phyloP scores from a whole-genome alignment of 2,329 filamentous ascomycete species.

The Cercospora sp. region DNA sequence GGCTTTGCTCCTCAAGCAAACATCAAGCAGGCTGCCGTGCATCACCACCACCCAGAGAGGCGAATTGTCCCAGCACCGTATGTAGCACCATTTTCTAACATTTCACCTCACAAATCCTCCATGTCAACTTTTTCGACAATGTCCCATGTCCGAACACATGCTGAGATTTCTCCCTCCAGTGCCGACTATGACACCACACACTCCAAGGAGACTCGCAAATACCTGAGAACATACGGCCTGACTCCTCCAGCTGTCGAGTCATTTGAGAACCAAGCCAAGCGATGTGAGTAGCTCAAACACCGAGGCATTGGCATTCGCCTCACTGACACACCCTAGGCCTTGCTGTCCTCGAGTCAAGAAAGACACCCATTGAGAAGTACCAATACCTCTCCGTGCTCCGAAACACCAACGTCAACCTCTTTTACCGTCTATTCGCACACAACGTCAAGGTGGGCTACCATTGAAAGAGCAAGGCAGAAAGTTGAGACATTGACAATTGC shows the following conservation, averaged over 20 bases:
- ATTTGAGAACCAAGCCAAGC: slow-evolving; percentile 51
- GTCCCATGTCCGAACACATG: background rate
- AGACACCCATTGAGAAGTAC: slow-evolving; percentile 76
- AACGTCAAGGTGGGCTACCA: slow-evolving; percentile 57
- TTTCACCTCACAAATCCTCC: background rate
- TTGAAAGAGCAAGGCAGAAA: background rate
- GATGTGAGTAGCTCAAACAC: slow-evolving; percentile 44
- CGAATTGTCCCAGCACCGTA: slow-evolving; percentile 33
- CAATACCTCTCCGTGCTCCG: slow-evolving; percentile 77
- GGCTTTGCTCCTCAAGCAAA: slow-evolving; percentile 35
- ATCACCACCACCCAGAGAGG: slow-evolving; percentile 37
- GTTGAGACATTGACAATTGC: slow-evolving; percentile 7
- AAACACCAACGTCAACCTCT: slow-evolving; percentile 74
- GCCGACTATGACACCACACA: slow-evolving; percentile 53
- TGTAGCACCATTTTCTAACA: slow-evolving; percentile 1
- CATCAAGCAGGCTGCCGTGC: slow-evolving; percentile 37
- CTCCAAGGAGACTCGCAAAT: slow-evolving; percentile 51
- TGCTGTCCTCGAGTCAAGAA: slow-evolving; percentile 69
- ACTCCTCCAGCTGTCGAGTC: slow-evolving; percentile 53
- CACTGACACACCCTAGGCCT: slow-evolving; percentile 57
- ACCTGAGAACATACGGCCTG: slow-evolving; percentile 55
- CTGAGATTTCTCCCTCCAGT: slow-evolving; percentile 19
- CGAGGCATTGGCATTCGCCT: background rate
- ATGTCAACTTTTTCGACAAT: background rate
- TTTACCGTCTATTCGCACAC: slow-evolving; percentile 78